Conservation (phyloP, 2,329 filamentous ascomycete genomes). For the Aspergillus proliferans region DNA sequence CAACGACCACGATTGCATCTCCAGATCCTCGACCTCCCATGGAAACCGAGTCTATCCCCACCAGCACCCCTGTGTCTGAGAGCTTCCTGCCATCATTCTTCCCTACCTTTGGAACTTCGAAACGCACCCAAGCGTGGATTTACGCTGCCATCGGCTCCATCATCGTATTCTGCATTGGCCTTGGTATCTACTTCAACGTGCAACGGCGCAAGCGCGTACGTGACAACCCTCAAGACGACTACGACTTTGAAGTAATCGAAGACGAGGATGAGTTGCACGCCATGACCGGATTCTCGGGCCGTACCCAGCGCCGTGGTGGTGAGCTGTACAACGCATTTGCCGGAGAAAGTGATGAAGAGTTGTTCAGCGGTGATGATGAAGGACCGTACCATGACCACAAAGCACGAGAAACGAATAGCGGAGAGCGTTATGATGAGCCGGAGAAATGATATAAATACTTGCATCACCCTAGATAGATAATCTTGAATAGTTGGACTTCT, state of each 20-base stretch:
- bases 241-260: slow-evolving; percentile 90
- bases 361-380: slow-evolving; percentile 44
- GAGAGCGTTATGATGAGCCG: background rate
- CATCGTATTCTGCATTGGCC: slow-evolving; percentile 69
- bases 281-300: slow-evolving; percentile 44
- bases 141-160: slow-evolving; percentile 83
- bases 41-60: slow-evolving; percentile 19
- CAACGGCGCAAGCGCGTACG: slow-evolving; percentile 70
- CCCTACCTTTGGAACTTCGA: slow-evolving; percentile 82
- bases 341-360: slow-evolving; percentile 75
- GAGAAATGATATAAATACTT: slow-evolving; percentile 2
- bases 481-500: background rate
- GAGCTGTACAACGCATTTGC: slow-evolving; percentile 98
- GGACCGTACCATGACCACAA: slow-evolving; percentile 29
- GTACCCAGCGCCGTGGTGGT: slow-evolving; percentile 59
- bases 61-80: slow-evolving; percentile 34
- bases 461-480: background rate
- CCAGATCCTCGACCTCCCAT: slow-evolving; percentile 15
- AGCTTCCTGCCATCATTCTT: slow-evolving; percentile 76
- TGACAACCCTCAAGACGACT: slow-evolving; percentile 71
- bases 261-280: slow-evolving; percentile 59
- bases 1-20: slow-evolving; percentile 20
- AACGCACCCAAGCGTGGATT: slow-evolving; percentile 87
- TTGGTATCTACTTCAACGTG: slow-evolving; percentile 76
- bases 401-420: background rate